These are phyloP conservation scores for Berkeleyomyces basicola DNA, from an alignment of 2,329 filamentous ascomycete genomes.

Conservation along the genomic window DNA sequence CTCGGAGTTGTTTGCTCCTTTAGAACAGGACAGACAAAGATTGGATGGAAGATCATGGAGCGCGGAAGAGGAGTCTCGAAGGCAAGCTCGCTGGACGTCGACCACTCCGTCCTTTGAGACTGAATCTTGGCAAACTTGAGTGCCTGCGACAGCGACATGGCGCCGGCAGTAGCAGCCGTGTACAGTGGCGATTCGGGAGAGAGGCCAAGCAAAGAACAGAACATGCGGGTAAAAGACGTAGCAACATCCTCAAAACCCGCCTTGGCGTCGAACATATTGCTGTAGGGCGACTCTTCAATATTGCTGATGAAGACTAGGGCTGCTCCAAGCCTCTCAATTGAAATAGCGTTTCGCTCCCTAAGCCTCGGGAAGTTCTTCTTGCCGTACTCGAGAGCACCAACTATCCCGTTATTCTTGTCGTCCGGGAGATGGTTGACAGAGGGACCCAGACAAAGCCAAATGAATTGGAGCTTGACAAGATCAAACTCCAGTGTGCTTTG, in stretches of 20 bases:
- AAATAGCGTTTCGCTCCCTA: constrained; percentile 53
- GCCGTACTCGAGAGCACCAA: constrained; percentile 60
- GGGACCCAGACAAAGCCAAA: constrained; percentile 65
- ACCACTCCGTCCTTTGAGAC: constrained; percentile 89
- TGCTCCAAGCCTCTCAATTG: constrained; percentile 66
- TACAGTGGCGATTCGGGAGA: constrained; percentile 88
- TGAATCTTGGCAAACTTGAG: constrained; percentile 80
- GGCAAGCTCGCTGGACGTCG: constrained; percentile 73
- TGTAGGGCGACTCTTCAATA: constrained; percentile 61
- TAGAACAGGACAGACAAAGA: constrained; percentile 93
- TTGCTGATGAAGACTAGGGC: constrained; percentile 69
- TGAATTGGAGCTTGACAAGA: constrained; percentile 72
- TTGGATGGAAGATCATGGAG: constrained; percentile 68
- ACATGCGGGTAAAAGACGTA: constrained; percentile 79
- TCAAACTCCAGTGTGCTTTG: constrained; percentile 95
- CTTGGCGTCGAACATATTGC: constrained; percentile 56
- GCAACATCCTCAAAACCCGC: constrained; percentile 70
- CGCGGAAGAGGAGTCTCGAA: constrained; percentile 49
- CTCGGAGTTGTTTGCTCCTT: constrained; percentile 88
- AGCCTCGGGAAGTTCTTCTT: constrained; percentile 58
- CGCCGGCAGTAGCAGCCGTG: constrained; percentile 78
- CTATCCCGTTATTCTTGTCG: constrained; percentile 35
- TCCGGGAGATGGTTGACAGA: constrained; percentile 37
- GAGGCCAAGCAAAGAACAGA: constrained; percentile 78
- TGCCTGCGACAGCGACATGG: constrained; percentile 76